phyloP scores from a whole-genome alignment of 768 basidiomycete genomes.

The Panaeolus cyanescens region DNA sequence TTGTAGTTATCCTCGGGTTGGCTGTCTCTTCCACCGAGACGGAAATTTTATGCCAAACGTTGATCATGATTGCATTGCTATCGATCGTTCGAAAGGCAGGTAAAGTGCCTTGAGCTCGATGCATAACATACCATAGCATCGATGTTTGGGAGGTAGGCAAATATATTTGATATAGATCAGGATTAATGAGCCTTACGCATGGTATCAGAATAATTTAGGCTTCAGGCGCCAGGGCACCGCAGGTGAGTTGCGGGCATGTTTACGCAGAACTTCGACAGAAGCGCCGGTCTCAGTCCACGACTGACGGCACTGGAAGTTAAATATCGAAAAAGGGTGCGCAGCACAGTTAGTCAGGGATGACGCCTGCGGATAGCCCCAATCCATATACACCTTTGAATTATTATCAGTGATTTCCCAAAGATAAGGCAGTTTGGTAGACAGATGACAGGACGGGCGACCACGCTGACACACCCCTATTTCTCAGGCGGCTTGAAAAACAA shows the following conservation, averaged over 20 bases:
- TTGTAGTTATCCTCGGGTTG: neutral
- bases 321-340: neutral
- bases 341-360: neutral
- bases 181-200: no score
- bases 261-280: neutral
- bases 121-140: no score
- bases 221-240: neutral
- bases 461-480: neutral
- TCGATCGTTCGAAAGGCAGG: no score
- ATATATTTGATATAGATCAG: no score
- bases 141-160: no score
- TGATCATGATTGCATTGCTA: neutral
- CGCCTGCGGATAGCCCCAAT: neutral
- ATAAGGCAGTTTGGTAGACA: neutral
- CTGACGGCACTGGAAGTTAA: neutral
- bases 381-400: neutral
- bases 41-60: neutral
- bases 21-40: neutral
- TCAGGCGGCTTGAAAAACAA: neutral
- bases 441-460: neutral
- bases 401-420: neutral
- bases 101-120: no score
- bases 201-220: neutral
- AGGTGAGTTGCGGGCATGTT: neutral
- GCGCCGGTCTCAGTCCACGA: neutral